Percentiles rank a stretch among this genome's conserved stretches.
These are phyloP conservation scores for Jackrogersella minutella DNA, from an alignment of 495 filamentous ascomycete species.

Conservation along the genomic window DNA sequence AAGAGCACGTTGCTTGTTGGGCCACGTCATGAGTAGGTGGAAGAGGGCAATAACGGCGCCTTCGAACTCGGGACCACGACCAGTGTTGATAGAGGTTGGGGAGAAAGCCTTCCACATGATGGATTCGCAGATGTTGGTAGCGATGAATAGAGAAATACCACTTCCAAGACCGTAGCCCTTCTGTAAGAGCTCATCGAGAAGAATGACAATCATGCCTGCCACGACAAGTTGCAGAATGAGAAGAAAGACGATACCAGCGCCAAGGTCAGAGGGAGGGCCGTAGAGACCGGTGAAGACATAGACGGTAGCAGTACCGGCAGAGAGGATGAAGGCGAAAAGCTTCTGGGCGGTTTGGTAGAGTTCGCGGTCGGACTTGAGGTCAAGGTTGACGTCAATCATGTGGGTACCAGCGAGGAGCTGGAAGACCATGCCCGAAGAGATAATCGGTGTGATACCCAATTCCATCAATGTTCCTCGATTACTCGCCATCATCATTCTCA, in stretches of 20 bases:
- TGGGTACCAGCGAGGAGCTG: slow-evolving; percentile 99
- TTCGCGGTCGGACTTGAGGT: slow-evolving; percentile 99
- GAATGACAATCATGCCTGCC: slow-evolving; percentile 97
- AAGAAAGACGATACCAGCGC: slow-evolving; percentile 96
- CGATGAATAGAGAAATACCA: slow-evolving; percentile 99
- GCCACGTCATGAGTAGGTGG: slow-evolving; percentile 97
- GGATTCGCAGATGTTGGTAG: slow-evolving; percentile 99
- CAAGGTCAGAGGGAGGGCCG: slow-evolving; percentile 92
- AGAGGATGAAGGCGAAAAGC: slow-evolving; percentile 97
- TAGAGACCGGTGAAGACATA: slow-evolving; percentile 98
- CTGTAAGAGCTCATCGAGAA: slow-evolving; percentile 98
- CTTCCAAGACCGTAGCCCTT: slow-evolving; percentile 99
- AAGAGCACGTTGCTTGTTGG: slow-evolving; percentile 96
- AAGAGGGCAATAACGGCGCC: slow-evolving; percentile 98
- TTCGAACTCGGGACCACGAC: slow-evolving; percentile 98
- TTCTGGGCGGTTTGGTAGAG: slow-evolving; percentile 99
- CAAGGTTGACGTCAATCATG: slow-evolving; percentile 99
- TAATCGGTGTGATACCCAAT: slow-evolving; percentile 97
- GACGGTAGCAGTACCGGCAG: slow-evolving; percentile 95
- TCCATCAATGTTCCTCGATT: slow-evolving; percentile 99
- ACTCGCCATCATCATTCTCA: slow-evolving; percentile 99
- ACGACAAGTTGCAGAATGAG: slow-evolving; percentile 96
- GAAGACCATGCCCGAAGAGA: slow-evolving; percentile 99
- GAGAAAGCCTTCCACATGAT: slow-evolving; percentile 99
- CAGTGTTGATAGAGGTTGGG: slow-evolving; percentile 98